Evolutionary conservation across 2,329 filamentous ascomycete genomes (phyloP), one percentile per base, ranked within the genome.

Genomic region (Elsinoe arachidis): DNA sequence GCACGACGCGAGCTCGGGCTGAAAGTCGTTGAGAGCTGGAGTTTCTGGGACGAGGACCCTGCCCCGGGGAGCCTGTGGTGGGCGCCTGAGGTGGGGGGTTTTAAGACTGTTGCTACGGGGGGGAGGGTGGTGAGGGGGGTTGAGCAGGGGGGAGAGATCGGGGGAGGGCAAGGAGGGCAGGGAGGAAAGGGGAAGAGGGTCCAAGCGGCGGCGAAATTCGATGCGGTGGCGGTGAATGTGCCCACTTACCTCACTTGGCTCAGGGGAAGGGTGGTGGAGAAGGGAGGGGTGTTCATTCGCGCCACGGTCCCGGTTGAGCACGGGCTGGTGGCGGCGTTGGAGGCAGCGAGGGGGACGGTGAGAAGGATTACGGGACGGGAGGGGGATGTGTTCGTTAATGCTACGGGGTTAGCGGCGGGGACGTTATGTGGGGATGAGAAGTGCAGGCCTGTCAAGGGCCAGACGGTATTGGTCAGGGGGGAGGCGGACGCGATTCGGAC

Each of bases 391-490:
- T 70, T 74, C 43, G 63, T 78, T 33, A 78, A 78, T 58, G 71
- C 70, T 34, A 72, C 71, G 1, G 76, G 76, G 6, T 63, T 78
- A 2, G 67, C 66, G 3, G 74, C 76, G 1, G 58, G 59, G 33
- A 61, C 62, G 21, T 65, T 78, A 9, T 69, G 72, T 10, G 62
- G 62, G 0, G 70, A 73, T 58, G 57, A 62, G 0, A 61, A 56
- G 1, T 63, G 78, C 54, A 72, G 69, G 58, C 75, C 76, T 0
- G 70, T 76, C 39, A 65, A 73, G 11, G 76, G 76, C 4, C 75
- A 78, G 59, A 78, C 75, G 0, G 66, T 78, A 1, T 63, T 77
- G 1, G 74, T 77, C 1, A 70, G 68, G 53, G 73, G 75, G 11
- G 69, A 73, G 60, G 72, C 74, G 5, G 55, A 62, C 5, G 59